Conservation (phyloP, 331 rosid genomes). For the Cydonia oblonga region DNA sequence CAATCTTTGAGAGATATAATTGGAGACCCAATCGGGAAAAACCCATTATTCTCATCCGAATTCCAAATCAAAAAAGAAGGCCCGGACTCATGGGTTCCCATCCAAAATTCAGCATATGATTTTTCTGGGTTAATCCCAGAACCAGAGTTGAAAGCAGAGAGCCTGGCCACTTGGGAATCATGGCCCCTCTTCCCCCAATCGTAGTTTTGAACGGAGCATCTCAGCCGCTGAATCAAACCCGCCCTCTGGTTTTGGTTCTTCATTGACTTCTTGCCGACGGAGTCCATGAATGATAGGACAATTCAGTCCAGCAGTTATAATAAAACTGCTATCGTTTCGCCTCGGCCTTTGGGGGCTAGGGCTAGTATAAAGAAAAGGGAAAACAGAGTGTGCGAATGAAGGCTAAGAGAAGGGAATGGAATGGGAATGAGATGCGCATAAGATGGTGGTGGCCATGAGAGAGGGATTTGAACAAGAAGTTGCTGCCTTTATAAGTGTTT, state of each 20-base stretch:
- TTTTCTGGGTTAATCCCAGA: constrained; percentile 30
- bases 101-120: constrained; percentile 91
- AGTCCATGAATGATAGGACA: constrained; percentile 12
- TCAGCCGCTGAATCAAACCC: constrained; percentile 30
- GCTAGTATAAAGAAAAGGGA: background rate
- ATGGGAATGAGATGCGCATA: background rate
- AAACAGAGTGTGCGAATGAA: background rate
- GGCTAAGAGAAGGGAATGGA: background rate
- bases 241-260: constrained; percentile 2
- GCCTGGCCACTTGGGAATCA: constrained; percentile 56
- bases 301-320: background rate
- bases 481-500: constrained; percentile 24
- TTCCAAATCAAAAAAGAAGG: constrained; percentile 46
- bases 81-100: constrained; percentile 86
- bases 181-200: constrained; percentile 74
- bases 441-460: background rate
- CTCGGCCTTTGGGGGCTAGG: background rate
- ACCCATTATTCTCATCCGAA: constrained; percentile 16
- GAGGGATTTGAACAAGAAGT: background rate
- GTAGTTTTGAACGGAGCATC: constrained; percentile 63
- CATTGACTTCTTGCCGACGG: background rate
- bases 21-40: constrained; percentile 1
- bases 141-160: constrained; percentile 48
- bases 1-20: constrained; percentile 51
- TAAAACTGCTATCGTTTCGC: background rate